A percentile compares a stretch with the other conserved stretches of the same genome.
Conservation (phyloP, 495 filamentous ascomycete species). For the Annulohypoxylon nitens region DNA sequence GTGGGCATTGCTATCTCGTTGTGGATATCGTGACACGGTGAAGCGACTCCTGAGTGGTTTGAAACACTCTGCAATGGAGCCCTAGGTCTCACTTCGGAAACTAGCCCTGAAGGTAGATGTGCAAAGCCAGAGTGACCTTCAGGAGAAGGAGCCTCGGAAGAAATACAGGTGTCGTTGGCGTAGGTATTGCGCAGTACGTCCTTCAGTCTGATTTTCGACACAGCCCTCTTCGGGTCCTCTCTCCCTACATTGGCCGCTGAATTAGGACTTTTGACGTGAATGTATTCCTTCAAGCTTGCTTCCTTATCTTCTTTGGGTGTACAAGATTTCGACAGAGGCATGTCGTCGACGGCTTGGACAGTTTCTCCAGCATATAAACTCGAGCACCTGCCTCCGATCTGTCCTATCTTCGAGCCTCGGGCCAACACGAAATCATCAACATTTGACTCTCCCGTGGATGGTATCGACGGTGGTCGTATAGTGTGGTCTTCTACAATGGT, state of each 20-base stretch:
- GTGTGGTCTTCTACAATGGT: constrained; percentile 11
- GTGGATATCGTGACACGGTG: background rate
- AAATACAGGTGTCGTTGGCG: background rate
- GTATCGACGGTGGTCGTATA: background rate
- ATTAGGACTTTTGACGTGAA: background rate
- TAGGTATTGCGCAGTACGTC: too few relatives aligned
- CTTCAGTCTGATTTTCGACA: background rate
- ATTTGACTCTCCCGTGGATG: constrained; percentile 27
- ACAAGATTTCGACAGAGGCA: background rate
- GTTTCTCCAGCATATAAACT: background rate
- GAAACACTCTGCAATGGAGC: background rate
- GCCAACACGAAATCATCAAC: constrained; percentile 8
- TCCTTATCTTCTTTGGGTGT: background rate
- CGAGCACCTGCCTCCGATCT: too few relatives aligned
- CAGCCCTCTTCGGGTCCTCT: background rate
- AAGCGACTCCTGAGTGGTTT: background rate
- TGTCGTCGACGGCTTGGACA: background rate
- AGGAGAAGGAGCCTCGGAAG: background rate
- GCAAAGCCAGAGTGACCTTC: background rate
- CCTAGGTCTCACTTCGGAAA: background rate
- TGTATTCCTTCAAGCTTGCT: background rate
- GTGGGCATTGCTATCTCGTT: background rate
- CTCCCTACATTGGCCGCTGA: background rate
- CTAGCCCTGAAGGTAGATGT: background rate
- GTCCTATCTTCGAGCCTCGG: background rate